Percentiles rank a stretch among this genome's conserved stretches.
These are phyloP conservation scores for Trichoderma pleuroti DNA, from an alignment of 2,329 filamentous ascomycete genomes.

Conservation along the genomic window DNA sequence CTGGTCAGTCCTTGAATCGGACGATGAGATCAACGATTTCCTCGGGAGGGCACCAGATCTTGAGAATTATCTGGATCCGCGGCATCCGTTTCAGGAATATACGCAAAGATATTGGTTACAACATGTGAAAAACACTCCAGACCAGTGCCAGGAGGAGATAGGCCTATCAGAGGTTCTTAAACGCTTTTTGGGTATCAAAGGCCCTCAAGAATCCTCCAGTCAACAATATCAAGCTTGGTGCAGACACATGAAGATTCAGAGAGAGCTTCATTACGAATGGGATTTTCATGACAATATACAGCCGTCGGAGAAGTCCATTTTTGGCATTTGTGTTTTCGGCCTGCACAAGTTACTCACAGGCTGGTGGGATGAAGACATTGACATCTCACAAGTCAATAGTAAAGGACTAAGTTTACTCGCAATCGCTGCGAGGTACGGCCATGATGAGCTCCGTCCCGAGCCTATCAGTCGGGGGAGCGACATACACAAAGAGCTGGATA, in stretches of 20 bases:
- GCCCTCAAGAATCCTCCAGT: not conserved
- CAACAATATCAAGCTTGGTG: not conserved
- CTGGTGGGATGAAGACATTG: not conserved
- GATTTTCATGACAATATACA: too few relatives aligned
- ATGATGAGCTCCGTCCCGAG: not conserved
- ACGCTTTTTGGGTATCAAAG: not conserved
- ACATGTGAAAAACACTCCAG: not conserved
- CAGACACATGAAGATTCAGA: not conserved
- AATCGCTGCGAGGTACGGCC: not conserved
- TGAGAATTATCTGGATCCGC: not conserved
- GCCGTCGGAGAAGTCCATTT: not conserved
- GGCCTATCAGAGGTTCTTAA: not conserved
- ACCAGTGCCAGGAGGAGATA: not conserved
- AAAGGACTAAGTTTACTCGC: not conserved
- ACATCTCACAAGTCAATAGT: not conserved
- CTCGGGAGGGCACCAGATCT: not conserved
- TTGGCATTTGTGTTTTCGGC: not conserved
- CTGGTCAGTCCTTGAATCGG: not conserved
- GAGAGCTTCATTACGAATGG: too few relatives aligned
- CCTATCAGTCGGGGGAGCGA: not conserved
- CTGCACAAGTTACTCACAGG: not conserved
- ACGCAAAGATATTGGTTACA: not conserved
- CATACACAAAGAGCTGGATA: not conserved
- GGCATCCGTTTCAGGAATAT: not conserved
- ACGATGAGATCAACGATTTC: rapidly evolving